Percentiles rank a stretch among this genome's conserved stretches.
Evolutionary conservation across 2,329 filamentous ascomycete species (phyloP).

Genomic region (Coleophoma cylindrospora): DNA sequence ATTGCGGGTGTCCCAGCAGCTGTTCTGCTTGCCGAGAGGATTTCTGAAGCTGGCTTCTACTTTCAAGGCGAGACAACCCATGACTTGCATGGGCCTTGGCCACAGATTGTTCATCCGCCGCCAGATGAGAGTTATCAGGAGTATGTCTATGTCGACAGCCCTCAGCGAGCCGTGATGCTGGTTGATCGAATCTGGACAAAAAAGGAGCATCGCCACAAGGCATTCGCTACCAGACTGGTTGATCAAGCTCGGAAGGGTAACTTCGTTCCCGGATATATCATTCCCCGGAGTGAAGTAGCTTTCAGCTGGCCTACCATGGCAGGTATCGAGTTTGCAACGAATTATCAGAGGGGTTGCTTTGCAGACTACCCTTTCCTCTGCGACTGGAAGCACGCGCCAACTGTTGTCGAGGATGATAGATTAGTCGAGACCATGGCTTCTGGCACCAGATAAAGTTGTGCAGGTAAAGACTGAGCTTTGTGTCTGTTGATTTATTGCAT

Average conservation of each 20-base stretch:
- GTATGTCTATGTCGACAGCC: slow-evolving; percentile 16
- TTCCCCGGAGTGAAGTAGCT: slow-evolving; percentile 50
- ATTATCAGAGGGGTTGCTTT: slow-evolving; percentile 25
- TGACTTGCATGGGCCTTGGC: neutral
- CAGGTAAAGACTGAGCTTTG: too few species aligned
- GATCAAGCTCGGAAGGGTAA: slow-evolving; percentile 43
- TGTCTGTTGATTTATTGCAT: too few species aligned
- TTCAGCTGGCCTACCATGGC: slow-evolving; percentile 64
- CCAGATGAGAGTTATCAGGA: slow-evolving; percentile 4
- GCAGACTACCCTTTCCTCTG: neutral
- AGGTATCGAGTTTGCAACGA: slow-evolving; percentile 47
- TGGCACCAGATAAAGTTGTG: too few species aligned
- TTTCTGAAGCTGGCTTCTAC: slow-evolving; percentile 4
- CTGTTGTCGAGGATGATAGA: neutral
- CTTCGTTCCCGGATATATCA: slow-evolving; percentile 49
- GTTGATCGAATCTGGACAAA: slow-evolving; percentile 64
- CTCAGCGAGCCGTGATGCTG: slow-evolving; percentile 47
- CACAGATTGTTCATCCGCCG: neutral
- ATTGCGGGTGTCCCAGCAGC: slow-evolving; percentile 7
- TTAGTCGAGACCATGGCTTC: neutral
- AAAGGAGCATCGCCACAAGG: slow-evolving; percentile 46
- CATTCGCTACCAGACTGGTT: slow-evolving; percentile 51
- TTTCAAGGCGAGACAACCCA: neutral
- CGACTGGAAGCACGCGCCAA: neutral
- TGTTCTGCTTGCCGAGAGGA: slow-evolving; percentile 10